Evolutionary conservation across 2,329 filamentous ascomycete genomes (phyloP).

Genomic region (Botrytis tulipae): DNA sequence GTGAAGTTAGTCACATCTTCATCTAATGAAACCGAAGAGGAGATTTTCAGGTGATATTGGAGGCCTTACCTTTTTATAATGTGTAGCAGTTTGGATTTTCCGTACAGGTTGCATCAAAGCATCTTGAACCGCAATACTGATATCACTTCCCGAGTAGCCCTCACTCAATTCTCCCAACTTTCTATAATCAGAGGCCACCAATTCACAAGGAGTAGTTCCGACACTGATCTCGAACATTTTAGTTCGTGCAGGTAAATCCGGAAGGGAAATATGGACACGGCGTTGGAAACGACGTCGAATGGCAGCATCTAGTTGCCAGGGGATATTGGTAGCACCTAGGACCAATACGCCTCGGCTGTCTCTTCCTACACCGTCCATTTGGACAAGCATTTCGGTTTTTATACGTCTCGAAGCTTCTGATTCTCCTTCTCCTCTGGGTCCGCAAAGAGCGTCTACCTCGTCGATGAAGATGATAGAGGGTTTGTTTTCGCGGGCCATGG

Average conservation of each 20-base stretch:
- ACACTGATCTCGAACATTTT: conserved; percentile 82
- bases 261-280: conserved; percentile 90
- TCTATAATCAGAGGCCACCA: conserved; percentile 75
- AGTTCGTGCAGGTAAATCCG: conserved; percentile 81
- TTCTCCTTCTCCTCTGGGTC: conserved; percentile 89
- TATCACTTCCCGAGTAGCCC: conserved; percentile 95
- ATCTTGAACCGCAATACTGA: conserved; percentile 91
- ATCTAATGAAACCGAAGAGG: background rate
- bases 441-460: conserved; percentile 94
- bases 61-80: conserved; percentile 82
- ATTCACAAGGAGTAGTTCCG: conserved; percentile 85
- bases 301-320: conserved; percentile 95
- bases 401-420: conserved; percentile 96
- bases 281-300: conserved; percentile 95
- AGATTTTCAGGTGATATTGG: background rate
- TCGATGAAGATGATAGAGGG: conserved; percentile 99
- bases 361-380: conserved; percentile 98
- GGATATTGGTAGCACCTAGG: conserved; percentile 95
- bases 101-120: conserved; percentile 96
- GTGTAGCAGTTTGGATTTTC: conserved; percentile 95
- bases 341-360: conserved; percentile 93
- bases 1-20: conserved; percentile 16
- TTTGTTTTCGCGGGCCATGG: conserved; percentile 96
- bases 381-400: conserved; percentile 96
- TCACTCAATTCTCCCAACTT: conserved; percentile 79